Conservation (phyloP, 1,284 basidiomycete genomes). For the Ceratobasidium sp. region DNA sequence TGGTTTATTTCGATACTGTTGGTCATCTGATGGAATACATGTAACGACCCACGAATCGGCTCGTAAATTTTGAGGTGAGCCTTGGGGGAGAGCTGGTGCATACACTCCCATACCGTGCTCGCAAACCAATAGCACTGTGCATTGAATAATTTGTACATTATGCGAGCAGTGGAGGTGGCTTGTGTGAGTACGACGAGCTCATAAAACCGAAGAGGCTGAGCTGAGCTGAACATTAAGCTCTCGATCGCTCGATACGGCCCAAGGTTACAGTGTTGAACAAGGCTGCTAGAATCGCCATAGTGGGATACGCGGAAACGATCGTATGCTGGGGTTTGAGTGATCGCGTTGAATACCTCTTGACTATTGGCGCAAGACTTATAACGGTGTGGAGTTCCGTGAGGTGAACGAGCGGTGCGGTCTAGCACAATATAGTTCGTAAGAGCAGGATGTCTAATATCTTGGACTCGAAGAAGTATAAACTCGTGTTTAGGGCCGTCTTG, state of each 20-base stretch:
- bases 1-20: too few relatives aligned
- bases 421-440: slow-evolving; percentile 4
- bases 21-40: too few relatives aligned
- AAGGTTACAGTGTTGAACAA: neutral
- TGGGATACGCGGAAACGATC: slow-evolving; percentile 19
- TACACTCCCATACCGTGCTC: slow-evolving; percentile 23
- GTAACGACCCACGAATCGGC: too few relatives aligned
- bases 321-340: neutral
- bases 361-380: too few relatives aligned
- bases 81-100: neutral
- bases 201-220: neutral
- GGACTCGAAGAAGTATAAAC: slow-evolving; percentile 19
- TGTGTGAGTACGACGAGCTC: neutral
- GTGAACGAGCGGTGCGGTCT: slow-evolving; percentile 2
- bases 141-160: neutral
- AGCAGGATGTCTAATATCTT: neutral
- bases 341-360: neutral
- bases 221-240: neutral
- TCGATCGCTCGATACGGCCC: neutral
- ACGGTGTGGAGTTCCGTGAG: neutral
- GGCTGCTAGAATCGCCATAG: neutral
- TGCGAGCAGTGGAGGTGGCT: slow-evolving; percentile 3
- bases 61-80: too few relatives aligned
- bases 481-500: neutral
- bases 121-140: slow-evolving; percentile 29